Conservation (phyloP, 2,329 filamentous ascomycete species). For the Grosmannia huntii region DNA sequence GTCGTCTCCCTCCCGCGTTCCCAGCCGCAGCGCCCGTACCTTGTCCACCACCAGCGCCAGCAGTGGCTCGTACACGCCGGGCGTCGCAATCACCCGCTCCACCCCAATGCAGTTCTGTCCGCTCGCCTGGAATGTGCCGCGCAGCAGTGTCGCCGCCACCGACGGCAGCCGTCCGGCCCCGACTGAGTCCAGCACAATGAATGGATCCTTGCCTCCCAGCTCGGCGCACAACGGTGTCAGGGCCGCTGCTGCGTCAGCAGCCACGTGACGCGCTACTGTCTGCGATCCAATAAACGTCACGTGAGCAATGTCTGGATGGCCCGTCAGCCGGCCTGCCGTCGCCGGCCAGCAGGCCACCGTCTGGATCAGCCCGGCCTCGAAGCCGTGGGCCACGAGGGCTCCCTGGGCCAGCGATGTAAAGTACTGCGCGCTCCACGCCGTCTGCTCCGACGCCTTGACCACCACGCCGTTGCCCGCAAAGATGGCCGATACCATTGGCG, state of each 20-base stretch:
- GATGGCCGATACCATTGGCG: constrained; percentile 77
- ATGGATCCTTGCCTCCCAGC: constrained; percentile 89
- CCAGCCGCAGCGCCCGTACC: constrained; percentile 62
- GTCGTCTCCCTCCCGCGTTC: constrained; percentile 20
- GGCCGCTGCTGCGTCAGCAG: constrained; percentile 68
- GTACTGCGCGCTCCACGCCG: constrained; percentile 80
- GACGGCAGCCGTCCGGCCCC: constrained; percentile 46
- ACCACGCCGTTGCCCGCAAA: constrained; percentile 88
- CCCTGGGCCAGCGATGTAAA: constrained; percentile 68
- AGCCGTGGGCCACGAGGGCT: constrained; percentile 70
- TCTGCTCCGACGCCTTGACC: constrained; percentile 91
- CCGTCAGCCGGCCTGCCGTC: constrained; percentile 68
- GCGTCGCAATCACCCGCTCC: constrained; percentile 76
- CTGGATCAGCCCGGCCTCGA: constrained; percentile 73
- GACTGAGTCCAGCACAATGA: constrained; percentile 74
- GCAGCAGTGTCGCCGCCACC: constrained; percentile 71
- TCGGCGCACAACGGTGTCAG: constrained; percentile 86
- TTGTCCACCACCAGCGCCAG: constrained; percentile 58
- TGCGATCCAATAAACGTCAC: constrained; percentile 93
- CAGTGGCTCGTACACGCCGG: constrained; percentile 62
- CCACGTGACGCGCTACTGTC: constrained; percentile 77
- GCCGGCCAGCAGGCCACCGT: constrained; percentile 79
- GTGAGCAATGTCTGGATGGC: constrained; percentile 72
- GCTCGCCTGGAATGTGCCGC: constrained; percentile 86
- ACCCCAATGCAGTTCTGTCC: constrained; percentile 98